These are phyloP conservation scores for Paecilomyces niveus DNA, from an alignment of 2,329 filamentous ascomycete genomes.

Conservation along the genomic window DNA sequence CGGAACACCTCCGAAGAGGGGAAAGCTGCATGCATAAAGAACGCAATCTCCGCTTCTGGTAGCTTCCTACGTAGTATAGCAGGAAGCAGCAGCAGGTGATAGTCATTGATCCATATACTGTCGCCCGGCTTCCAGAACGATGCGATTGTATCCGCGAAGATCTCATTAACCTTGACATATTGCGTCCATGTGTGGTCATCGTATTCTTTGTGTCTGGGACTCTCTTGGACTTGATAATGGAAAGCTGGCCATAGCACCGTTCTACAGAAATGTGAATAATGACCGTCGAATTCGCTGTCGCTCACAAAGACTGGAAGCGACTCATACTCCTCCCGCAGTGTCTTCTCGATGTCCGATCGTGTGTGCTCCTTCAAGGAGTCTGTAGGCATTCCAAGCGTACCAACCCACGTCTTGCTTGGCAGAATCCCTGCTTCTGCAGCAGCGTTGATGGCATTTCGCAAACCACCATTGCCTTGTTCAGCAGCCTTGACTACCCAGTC, in stretches of 20 bases:
- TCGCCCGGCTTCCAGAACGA: slow-evolving; percentile 88
- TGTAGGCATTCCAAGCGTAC: slow-evolving; percentile 86
- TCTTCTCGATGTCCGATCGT: slow-evolving; percentile 74
- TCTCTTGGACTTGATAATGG: slow-evolving; percentile 94
- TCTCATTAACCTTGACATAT: slow-evolving; percentile 85
- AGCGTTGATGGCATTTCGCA: slow-evolving; percentile 81
- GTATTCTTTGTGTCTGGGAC: slow-evolving; percentile 94
- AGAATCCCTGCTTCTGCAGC: slow-evolving; percentile 61
- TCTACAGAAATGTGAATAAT: slow-evolving; percentile 94
- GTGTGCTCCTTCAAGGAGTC: slow-evolving; percentile 70
- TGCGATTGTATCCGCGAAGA: slow-evolving; percentile 81
- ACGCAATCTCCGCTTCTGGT: slow-evolving; percentile 86
- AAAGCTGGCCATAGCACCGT: slow-evolving; percentile 94
- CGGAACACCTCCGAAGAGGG: slow-evolving; percentile 93
- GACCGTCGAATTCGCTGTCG: slow-evolving; percentile 87
- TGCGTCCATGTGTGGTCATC: slow-evolving; percentile 93
- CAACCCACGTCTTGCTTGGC: slow-evolving; percentile 74
- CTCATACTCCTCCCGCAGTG: slow-evolving; percentile 69
- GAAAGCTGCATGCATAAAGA: slow-evolving; percentile 91
- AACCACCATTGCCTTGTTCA: slow-evolving; percentile 83
- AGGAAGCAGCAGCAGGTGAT: slow-evolving; percentile 83
- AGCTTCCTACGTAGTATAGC: slow-evolving; percentile 73
- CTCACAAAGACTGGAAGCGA: slow-evolving; percentile 76
- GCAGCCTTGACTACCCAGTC: slow-evolving; percentile 76
- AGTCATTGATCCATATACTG: slow-evolving; percentile 90